Conservation (phyloP, 768 basidiomycete genomes). For the Rhizopogon salebrosus region DNA sequence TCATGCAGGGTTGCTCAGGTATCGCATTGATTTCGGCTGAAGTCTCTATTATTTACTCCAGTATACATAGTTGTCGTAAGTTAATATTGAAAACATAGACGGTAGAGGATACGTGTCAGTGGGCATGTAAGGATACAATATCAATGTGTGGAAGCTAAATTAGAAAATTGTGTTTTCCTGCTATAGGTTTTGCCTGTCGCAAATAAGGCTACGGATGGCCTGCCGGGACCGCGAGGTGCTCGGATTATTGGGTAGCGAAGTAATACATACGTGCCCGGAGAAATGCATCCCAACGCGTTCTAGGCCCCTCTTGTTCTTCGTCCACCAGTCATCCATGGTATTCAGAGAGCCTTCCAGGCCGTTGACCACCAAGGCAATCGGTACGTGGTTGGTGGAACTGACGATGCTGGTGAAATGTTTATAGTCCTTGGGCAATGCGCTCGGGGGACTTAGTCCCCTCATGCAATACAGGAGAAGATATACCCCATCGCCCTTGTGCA, state of each 20-base stretch:
- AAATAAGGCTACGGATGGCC: neutral
- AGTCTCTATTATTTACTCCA: too few relatives aligned
- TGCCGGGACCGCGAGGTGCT: neutral
- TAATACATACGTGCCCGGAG: slow-evolving; percentile 35
- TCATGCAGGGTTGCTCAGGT: too few relatives aligned
- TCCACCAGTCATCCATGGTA: slow-evolving; percentile 37
- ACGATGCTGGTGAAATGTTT: neutral
- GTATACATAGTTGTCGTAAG: too few relatives aligned
- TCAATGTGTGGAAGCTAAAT: too few relatives aligned
- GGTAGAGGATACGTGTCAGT: too few relatives aligned
- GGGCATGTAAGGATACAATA: too few relatives aligned
- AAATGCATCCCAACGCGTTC: slow-evolving; percentile 30
- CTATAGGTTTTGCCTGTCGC: too few relatives aligned
- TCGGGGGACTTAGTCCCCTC: neutral
- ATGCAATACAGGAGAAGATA: neutral
- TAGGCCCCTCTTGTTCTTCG: slow-evolving; percentile 27
- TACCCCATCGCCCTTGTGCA: neutral
- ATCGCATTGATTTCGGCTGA: too few relatives aligned
- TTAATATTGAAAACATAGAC: too few relatives aligned
- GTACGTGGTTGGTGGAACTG: slow-evolving; percentile 16
- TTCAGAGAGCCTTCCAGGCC: slow-evolving; percentile 28
- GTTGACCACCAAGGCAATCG: slow-evolving; percentile 25
- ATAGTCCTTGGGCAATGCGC: neutral
- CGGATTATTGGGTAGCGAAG: slow-evolving; percentile 16
- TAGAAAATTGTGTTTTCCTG: too few relatives aligned